Base-by-base conservation (phyloP, 257 asterid species). In the Buddleja alternifolia region DNA sequence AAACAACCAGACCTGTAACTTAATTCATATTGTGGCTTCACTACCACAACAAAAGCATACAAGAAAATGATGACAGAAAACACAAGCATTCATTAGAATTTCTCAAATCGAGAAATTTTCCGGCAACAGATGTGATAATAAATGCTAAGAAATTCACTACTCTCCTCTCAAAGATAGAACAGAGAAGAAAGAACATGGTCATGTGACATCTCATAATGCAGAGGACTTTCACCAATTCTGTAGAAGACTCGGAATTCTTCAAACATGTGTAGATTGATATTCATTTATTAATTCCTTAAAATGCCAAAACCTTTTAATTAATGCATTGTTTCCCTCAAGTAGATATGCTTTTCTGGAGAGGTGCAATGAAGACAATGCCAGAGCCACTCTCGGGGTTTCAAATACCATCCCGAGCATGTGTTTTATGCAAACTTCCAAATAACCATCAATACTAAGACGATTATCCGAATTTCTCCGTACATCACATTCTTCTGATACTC, bases 21-120 rank as follows among this genome's bases (percentile, higher is more conserved):
- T 25, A 9, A 63, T 5, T 48, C 59, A 50, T 36, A 12, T 29
- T 17, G 36, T 36, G 24, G 65, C 46, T 75, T 73, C 55, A 55
- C 47, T 10, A 44, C 42, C 59, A 73, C 65, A 47, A 57, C 37
- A 73, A 58, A 45, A 47, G 20, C 55, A 54, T 11, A 17, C 52
- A 67, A 36, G 51, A 58, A 44, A 71, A 52, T 14, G 9, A 29
- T 24, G 14, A 40, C 15, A 42, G 62, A 58, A 40, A 51, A 54
- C 21, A 11, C 42, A 45, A 34, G 44, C 51, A 34, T 54, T 41
- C 14, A 29, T 60, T 24, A 37, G 60, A 55, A 34, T 66, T 50
- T 47, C 47, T 36, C 34, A 23, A 9, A 11, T 12, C 47, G 15
- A 17, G 48, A 11, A 12, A 69, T 51, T 41, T 54, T 36, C 74